Conservation (phyloP, 1,139 yeast genomes). For the Protomyces pachydermus region DNA sequence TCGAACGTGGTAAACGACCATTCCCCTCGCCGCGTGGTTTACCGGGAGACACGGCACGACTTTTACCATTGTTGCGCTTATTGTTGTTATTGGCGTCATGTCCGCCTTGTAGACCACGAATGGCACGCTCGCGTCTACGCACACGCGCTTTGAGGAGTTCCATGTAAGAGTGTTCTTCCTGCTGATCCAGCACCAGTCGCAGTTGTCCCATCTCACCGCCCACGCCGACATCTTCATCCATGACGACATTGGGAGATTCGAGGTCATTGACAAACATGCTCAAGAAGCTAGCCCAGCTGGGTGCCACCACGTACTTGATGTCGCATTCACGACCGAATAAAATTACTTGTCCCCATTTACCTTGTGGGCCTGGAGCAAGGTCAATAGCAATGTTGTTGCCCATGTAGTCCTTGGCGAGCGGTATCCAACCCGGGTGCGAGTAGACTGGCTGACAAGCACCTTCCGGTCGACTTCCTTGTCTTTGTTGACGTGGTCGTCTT, state of each 20-base stretch:
- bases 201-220: constrained; percentile 25
- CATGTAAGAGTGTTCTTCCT: constrained; percentile 7
- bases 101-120: constrained; percentile 10
- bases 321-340: constrained; percentile 87
- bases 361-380: constrained; percentile 72
- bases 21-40: background rate
- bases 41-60: constrained; percentile 10
- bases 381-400: constrained; percentile 91
- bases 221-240: constrained; percentile 47
- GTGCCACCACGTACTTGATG: constrained; percentile 69
- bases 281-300: constrained; percentile 80
- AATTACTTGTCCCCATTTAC: constrained; percentile 78
- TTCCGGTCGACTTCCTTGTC: constrained; percentile 52
- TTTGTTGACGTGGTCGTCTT: background rate
- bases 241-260: constrained; percentile 68
- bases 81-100: background rate
- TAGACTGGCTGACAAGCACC: constrained; percentile 63
- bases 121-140: constrained; percentile 22
- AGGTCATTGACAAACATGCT: constrained; percentile 76
- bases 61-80: constrained; percentile 8
- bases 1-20: background rate
- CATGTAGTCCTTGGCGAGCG: constrained; percentile 75
- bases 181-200: constrained; percentile 8
- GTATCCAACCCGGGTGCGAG: constrained; percentile 89
- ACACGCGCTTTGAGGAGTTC: constrained; percentile 19